Conservation (phyloP, 108 stramenopile species). For the Schizochytrium sp. region DNA sequence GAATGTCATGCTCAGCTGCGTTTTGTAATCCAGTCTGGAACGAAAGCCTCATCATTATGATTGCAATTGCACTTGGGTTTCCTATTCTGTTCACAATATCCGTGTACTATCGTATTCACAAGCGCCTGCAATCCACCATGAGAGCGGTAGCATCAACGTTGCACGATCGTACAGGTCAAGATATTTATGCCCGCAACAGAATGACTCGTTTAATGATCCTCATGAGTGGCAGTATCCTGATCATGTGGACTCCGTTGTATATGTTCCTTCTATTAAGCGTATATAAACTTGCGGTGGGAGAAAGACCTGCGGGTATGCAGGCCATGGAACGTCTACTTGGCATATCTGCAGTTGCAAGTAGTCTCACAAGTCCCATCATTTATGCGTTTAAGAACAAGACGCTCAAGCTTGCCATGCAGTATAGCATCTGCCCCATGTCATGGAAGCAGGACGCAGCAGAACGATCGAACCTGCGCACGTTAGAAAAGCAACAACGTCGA, state of each 20-base stretch:
- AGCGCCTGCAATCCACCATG: not conserved
- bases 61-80: not conserved
- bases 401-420: conserved; percentile 47
- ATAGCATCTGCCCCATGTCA: not conserved
- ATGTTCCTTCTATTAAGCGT: conserved; percentile 17
- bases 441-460: conserved; percentile 37
- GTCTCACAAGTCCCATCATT: conserved; percentile 35
- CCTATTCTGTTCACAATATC: conserved; percentile 22
- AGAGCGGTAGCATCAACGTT: not conserved
- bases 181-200: conserved; percentile 44
- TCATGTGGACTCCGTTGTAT: conserved; percentile 53
- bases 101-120: conserved; percentile 27
- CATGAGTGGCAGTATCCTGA: conserved; percentile 33
- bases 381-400: conserved; percentile 55
- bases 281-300: not conserved
- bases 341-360: conserved; percentile 15
- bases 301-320: not conserved
- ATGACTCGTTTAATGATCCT: conserved; percentile 37
- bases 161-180: not conserved
- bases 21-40: conserved; percentile 59
- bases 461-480: not conserved
- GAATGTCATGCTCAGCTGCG: conserved; percentile 46
- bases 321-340: conserved; percentile 33
- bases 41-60: conserved; percentile 25
- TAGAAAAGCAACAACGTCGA: conserved; percentile 11